phyloP scores from a whole-genome alignment of 2,329 filamentous ascomycete species.

The Fusarium papillatum region DNA sequence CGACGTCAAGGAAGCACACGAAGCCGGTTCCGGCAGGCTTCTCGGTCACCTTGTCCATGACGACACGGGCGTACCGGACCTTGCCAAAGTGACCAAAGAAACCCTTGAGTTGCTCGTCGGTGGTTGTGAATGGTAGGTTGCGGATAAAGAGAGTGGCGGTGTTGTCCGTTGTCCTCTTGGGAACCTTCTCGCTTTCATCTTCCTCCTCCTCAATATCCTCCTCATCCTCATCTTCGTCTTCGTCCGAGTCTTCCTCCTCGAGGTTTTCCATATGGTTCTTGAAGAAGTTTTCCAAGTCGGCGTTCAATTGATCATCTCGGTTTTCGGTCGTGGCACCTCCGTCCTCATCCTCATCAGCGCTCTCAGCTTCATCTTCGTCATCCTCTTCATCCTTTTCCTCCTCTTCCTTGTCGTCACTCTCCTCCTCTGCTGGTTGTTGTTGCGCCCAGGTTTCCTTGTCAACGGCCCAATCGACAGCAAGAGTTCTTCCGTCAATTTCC shows the following conservation, averaged over 20 bases:
- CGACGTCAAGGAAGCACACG: constrained; percentile 87
- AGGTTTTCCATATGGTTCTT: constrained; percentile 70
- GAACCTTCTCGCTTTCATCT: constrained; percentile 50
- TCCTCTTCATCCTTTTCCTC: constrained; percentile 57
- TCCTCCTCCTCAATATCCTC: constrained; percentile 56
- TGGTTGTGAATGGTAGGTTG: constrained; percentile 91
- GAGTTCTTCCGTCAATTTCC: constrained; percentile 85
- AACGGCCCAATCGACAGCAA: constrained; percentile 98
- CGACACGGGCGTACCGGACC: constrained; percentile 92
- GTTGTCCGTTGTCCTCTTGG: constrained; percentile 62
- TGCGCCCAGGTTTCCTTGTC: constrained; percentile 90
- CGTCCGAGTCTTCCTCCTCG: constrained; percentile 68
- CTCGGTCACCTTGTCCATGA: constrained; percentile 88
- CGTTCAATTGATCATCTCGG: constrained; percentile 57
- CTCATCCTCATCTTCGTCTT: constrained; percentile 56
- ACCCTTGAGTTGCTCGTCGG: constrained; percentile 84
- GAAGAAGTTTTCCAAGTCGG: constrained; percentile 68
- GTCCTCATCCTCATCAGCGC: constrained; percentile 46
- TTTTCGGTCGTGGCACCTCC: constrained; percentile 49
- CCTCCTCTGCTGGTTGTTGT: constrained; percentile 60
- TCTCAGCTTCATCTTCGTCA: constrained; percentile 47
- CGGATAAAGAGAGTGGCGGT: constrained; percentile 90
- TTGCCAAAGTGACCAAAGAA: constrained; percentile 92
- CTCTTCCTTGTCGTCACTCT: constrained; percentile 53
- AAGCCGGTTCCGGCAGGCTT: constrained; percentile 94